Base-by-base conservation (phyloP, 1,139 yeast genomes). In the Yamadazyma atlantica region DNA sequence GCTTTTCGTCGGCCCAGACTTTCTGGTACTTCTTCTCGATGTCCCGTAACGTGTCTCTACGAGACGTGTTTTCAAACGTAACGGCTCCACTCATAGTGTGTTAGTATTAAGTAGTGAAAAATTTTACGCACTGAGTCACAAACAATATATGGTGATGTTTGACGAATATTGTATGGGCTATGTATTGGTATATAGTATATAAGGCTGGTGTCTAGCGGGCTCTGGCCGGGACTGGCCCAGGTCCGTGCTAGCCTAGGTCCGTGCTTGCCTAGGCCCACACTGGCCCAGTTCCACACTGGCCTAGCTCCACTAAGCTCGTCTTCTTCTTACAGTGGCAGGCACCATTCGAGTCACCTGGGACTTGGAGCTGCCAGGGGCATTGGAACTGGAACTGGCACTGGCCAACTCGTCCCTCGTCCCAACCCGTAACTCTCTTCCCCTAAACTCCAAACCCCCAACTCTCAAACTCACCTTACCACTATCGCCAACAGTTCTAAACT, bases 21-120 rank as follows among this genome's bases (percentile, higher is more conserved):
- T 81, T 68, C 64, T 90, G 97, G 64, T 87, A 90, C 64, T 84
- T 85, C 65, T 87, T 84, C 64, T 94, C 98, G 53, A 87, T 84
- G 29, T 75, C 95, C 50, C 88, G 84, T 57, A 94, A 78, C 45
- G 90, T 80, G 74, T 94, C 99, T 72, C 98, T 85, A 71, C 97
- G 89, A 50, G 85, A 76, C 40, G 97, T 90, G 46, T 70, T 71
- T 48, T 70, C 75, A 50, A 69, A 62, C 50, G 66, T 67, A 38
- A 67, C 62, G 33, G 72, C 56, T 44, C 68, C 65, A 62, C 74
- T 69, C 75, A 70, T 71, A 41, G 29, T 51, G 24, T 6, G 8
- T 18, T 21, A 18, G 17, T 12, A 39, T 32, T 27, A 4, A 16
- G 22, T 17, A n/a, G n/a, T n/a, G 23, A n/a, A n/a, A n/a, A 26